These are phyloP conservation scores for Harringtonia aguacate DNA, from an alignment of 2,329 filamentous ascomycete genomes.

Conservation along the genomic window DNA sequence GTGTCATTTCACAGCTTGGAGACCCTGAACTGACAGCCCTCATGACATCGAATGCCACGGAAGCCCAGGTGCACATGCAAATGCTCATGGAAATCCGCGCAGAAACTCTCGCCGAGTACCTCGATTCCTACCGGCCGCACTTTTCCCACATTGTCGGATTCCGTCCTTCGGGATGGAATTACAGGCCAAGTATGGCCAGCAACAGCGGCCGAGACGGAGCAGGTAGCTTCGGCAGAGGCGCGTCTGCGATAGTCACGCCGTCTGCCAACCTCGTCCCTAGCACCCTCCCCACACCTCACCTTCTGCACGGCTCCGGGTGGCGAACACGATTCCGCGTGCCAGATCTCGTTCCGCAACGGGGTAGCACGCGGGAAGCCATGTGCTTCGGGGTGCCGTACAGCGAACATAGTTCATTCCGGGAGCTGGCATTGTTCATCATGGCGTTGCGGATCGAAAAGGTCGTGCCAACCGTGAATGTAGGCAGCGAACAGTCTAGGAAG, in stretches of 20 bases:
- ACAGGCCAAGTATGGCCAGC: conserved; percentile 58
- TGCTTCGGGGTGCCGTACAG: conserved; percentile 94
- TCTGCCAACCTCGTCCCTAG: conserved; percentile 38
- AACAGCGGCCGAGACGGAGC: conserved; percentile 26
- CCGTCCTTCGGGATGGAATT: conserved; percentile 89
- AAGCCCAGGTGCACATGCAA: conserved; percentile 97
- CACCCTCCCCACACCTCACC: conserved; percentile 36
- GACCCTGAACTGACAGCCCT: conserved; percentile 70
- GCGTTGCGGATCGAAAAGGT: conserved; percentile 77
- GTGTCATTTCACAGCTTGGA: conserved; percentile 74
- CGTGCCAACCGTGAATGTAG: conserved; percentile 84
- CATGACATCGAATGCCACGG: conserved; percentile 68
- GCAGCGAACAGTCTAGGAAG: conserved; percentile 43
- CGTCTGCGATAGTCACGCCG: conserved; percentile 35
- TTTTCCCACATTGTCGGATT: conserved; percentile 87
- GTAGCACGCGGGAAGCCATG: conserved; percentile 69
- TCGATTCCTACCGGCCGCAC: conserved; percentile 66
- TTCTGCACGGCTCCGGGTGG: conserved; percentile 58
- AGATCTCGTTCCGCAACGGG: conserved; percentile 72
- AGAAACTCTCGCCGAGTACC: conserved; percentile 83
- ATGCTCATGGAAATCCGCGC: conserved; percentile 87
- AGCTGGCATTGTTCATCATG: conserved; percentile 89
- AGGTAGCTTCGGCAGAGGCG: conserved; percentile 36
- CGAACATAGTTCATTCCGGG: conserved; percentile 90
- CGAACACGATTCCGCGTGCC: conserved; percentile 58